Base-by-base conservation (phyloP, 257 asterid species). In the Haberlea rhodopensis region DNA sequence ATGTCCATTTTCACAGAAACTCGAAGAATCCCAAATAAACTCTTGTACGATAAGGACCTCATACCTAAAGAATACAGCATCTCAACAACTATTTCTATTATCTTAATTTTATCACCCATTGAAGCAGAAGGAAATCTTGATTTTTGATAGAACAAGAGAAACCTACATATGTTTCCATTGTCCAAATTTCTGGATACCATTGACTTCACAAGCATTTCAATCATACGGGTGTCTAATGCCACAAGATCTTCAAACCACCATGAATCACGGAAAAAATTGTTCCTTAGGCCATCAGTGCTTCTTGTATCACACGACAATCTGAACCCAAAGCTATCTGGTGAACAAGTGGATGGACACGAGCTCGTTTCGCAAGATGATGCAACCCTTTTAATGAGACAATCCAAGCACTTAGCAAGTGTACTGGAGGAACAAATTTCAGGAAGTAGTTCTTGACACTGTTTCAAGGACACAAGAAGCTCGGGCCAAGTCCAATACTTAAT, bases 221-320 rank as follows among this genome's bases (percentile, higher is more conserved):
- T 62, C 19, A 80, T 6, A 56, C 3, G 27, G 2, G 76, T 60
- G 5, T 76, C 78, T 0, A 83, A 77, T 10, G 69, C 62, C 8
- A 67, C 75, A 3, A 91, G 78, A 72, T 91, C 95, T 43, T 86
- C 95, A 66, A 88, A 88, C 98, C 96, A 91, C 98, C 98, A 89
- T 3, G 95, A 84, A 16, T 77, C 71, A 15, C 79, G 69, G 26
- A 69, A 64, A 20, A 62, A 58, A 60, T 70, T 71, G 69, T 76
- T 80, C 80, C 81, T 91, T 31, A 76, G 68, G 83, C 95, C 87
- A 80, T 91, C 96, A 0, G 84, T 80, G 71, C 96, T 86, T 67
- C 83, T 86, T 0, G 96, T 76, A 64, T 91, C 98, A 18, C 79
- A 75, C 0, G 98, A 91, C 40, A 79, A 57, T 45, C 96, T 74